Conservation (phyloP, 192 early-diverging fungal genomes). For the Backusella circina region DNA sequence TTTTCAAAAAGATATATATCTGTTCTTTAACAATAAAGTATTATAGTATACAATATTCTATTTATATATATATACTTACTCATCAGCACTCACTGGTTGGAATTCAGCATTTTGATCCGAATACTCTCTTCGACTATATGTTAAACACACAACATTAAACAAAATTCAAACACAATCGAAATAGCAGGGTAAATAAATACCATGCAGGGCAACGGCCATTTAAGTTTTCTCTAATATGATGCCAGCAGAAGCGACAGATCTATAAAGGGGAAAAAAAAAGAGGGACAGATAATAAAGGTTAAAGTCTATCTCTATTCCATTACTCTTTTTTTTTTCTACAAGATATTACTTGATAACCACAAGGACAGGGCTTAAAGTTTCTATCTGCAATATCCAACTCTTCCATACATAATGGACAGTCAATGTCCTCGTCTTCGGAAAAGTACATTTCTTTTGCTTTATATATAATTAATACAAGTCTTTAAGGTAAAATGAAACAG, state of each 20-base stretch:
- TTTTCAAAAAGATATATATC: neutral
- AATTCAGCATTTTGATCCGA: constrained; percentile 88
- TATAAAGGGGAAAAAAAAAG: constrained; percentile 28
- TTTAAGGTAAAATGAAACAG: neutral
- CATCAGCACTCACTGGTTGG: constrained; percentile 84
- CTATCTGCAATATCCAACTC: constrained; percentile 96
- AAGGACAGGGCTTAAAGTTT: constrained; percentile 96
- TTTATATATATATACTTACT: too few relatives aligned
- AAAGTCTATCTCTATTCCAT: too few relatives aligned
- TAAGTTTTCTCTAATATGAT: constrained; percentile 91
- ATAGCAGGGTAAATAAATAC: neutral
- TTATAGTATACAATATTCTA: too few relatives aligned
- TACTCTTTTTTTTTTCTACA: neutral
- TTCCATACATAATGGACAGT: constrained; percentile 99
- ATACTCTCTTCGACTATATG: constrained; percentile 75
- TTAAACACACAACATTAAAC: neutral
- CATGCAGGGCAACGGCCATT: constrained; percentile 95
- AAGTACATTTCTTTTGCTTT: neutral
- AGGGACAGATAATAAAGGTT: too few relatives aligned
- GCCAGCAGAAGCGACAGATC: constrained; percentile 98
- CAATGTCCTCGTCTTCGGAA: constrained; percentile 88
- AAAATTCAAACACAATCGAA: neutral
- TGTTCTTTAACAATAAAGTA: neutral
- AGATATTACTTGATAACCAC: constrained; percentile 87
- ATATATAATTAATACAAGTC: neutral